Conservation (phyloP, 148 eudicot species). For the Nyssa sinensis region DNA sequence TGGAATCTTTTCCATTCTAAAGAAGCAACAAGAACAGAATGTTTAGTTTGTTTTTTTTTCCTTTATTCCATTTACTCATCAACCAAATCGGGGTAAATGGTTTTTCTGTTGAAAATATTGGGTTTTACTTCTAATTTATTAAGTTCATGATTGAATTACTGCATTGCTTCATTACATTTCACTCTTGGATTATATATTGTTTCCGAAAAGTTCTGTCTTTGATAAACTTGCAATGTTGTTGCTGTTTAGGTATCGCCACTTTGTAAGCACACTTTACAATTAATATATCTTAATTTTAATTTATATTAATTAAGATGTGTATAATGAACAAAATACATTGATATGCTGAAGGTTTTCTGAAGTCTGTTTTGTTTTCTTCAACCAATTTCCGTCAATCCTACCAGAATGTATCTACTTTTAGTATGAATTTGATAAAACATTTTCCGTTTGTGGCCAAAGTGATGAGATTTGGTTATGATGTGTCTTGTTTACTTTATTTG, state of each 20-base stretch:
- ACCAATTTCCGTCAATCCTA: neutral
- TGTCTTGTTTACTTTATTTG: slow-evolving; percentile 12
- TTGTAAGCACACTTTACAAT: no score
- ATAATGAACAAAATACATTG: neutral
- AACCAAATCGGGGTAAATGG: neutral
- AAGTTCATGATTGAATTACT: neutral
- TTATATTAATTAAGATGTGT: neutral
- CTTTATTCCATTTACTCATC: neutral
- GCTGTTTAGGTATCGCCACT: neutral
- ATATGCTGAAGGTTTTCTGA: neutral
- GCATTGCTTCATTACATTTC: neutral
- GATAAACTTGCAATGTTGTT: neutral
- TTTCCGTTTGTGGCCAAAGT: neutral
- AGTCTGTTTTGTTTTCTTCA: neutral
- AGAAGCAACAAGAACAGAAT: no score
- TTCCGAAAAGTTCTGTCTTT: neutral
- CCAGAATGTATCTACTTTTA: neutral
- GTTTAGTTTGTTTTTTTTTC: neutral
- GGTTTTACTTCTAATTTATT: neutral
- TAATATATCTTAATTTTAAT: neutral
- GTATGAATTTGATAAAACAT: neutral
- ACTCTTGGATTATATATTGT: neutral
- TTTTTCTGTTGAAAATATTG: neutral
- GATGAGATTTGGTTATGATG: neutral
- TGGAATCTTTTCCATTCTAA: no score